These are phyloP conservation scores for Margaritispora aquatica DNA, from an alignment of 495 filamentous ascomycete species.

Conservation along the genomic window DNA sequence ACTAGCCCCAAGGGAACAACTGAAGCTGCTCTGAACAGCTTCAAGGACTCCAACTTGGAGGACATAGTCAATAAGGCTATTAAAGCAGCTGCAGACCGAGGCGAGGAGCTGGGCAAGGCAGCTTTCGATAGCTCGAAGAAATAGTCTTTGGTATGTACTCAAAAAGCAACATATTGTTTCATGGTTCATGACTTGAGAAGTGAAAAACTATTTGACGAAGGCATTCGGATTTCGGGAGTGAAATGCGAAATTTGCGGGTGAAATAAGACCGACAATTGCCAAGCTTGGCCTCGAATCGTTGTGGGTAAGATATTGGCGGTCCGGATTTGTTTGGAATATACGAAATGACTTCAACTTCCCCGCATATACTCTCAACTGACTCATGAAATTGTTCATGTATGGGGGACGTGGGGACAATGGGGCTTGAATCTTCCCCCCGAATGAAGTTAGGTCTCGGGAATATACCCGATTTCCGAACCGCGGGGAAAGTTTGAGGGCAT, in stretches of 20 bases:
- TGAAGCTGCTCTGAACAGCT: no score
- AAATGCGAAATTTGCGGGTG: slow-evolving; percentile 4
- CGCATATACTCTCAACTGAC: slow-evolving; percentile 1
- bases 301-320: neutral
- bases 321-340: neutral
- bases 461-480: slow-evolving; percentile 11
- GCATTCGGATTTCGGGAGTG: slow-evolving; percentile 13
- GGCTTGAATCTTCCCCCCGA: no score
- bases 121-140: no score
- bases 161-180: slow-evolving; percentile 2
- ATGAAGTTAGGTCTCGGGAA: slow-evolving; percentile 6
- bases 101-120: no score
- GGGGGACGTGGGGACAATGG: neutral
- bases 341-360: neutral
- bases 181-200: no score
- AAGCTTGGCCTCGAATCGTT: neutral
- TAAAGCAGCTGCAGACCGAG: no score
- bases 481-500: neutral
- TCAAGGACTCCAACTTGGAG: no score
- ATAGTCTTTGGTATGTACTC: neutral
- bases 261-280: neutral
- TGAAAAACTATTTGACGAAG: no score
- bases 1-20: no score
- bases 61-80: no score
- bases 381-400: no score